Evolutionary conservation across 163 green algal species (phyloP).

Genomic region (Chlorella variabilis): DNA sequence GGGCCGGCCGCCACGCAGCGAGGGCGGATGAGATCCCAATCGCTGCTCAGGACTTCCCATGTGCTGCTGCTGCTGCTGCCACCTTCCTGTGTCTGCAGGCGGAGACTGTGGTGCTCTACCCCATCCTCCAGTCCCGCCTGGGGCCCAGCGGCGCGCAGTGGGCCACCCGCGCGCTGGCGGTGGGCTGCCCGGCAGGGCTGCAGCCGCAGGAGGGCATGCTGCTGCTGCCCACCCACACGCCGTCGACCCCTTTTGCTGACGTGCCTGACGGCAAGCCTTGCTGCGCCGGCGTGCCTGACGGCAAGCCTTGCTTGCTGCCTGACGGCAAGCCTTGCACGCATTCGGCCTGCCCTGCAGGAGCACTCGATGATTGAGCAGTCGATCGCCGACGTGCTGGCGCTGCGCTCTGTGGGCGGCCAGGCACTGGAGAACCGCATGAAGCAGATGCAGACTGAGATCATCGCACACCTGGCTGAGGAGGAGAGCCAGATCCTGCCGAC

Average conservation of each 20-base stretch:
- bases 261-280: no score
- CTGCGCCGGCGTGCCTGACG: no score
- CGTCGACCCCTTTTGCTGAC: no score
- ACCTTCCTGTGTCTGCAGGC: conserved; percentile 9
- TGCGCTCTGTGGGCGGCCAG: background rate
- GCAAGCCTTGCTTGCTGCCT: no score
- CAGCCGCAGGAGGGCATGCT: no score
- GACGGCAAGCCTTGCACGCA: no score
- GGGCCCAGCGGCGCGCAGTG: background rate
- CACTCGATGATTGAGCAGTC: conserved; percentile 14
- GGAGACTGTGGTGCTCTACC: conserved; percentile 14
- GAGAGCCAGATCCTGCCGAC: conserved; percentile 14
- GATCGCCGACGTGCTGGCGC: conserved; percentile 3
- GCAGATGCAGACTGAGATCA: conserved; percentile 24
- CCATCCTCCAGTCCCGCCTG: background rate
- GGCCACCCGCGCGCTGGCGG: conserved; percentile 1
- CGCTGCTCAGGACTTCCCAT: no score
- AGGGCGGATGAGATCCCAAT: no score
- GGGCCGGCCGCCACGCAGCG: no score
- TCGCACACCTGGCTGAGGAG: conserved; percentile 17
- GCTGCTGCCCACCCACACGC: no score
- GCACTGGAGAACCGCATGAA: conserved; percentile 19
- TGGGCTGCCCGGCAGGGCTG: no score
- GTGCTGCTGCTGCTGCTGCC: background rate
- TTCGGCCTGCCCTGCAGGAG: conserved; percentile 1